Base-by-base conservation (phyloP, 2,329 filamentous ascomycete genomes). In the Fusarium irregulare region DNA sequence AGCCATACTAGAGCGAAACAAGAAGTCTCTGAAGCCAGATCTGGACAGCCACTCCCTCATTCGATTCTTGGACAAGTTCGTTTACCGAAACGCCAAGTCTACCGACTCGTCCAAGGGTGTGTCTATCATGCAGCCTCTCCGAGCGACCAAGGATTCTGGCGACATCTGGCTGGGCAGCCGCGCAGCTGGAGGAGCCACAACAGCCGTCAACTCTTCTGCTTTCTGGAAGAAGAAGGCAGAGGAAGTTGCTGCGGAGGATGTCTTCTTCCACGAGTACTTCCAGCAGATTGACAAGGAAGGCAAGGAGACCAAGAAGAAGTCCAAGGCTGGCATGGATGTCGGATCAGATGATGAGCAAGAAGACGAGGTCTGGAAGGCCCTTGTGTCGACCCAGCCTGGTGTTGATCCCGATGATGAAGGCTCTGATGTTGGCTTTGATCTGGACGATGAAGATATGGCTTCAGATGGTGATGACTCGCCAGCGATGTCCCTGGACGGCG, bases 231-330 rank as follows among this genome's bases (percentile, higher is more conserved):
- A 93, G 87, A 94, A 93, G 82, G 86, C 88, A n/a, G 91, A 93
- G 69, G 91, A 98, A 56, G 91, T 99, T 46, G 90, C 92, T 5
- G 93, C 90, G 1, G 94, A 99, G 71, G 96, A 99, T 78, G 92
- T 94, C 41, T 99, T 99, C 88, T 99, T 99, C 88, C 96, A 99
- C 80, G 91, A 93, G 72, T 99, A 99, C 87, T 99, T 99, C 82
- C 91, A 89, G 64, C 88, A 91, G 66, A 82, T 92, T 58, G 89
- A 89, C 68, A 93, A 90, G 80, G 82, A 85, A 53, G 78, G 79
- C 60, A 87, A 91, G 77, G 82, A 77, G 54, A 42, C 84, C 13
- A 85, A 86, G 73, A 87, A 87, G 81, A 86, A 88, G 78, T 81
- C 83, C 53, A 83, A 85, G 27, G 44, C 64, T 3, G 70, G 48